Evolutionary conservation across 176 grass and related monocot species (phyloP), one percentile per base, ranked within the genome.

Genomic region (Hsuehochloa calcarea): DNA sequence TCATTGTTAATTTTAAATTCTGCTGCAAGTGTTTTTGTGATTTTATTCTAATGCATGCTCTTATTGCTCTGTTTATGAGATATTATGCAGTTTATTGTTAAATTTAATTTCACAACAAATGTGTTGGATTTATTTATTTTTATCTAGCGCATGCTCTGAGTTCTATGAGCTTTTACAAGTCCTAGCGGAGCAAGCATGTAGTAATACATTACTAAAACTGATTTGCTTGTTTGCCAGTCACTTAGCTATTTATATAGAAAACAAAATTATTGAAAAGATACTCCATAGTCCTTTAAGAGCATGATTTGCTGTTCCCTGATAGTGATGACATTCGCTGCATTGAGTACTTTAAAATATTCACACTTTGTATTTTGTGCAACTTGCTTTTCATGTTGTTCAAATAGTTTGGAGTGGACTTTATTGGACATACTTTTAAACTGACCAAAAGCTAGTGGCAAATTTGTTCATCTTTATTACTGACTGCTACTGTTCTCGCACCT

Each of bases 221-320:
- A 4, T 73, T 73, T 45, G 29, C 12, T 65, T 74, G 19, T 75
- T 74, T 39, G 19, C 22, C 8, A 27, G 72, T 58, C 59, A 35
- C 27, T 71, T 77, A 46, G 40, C 26, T 16, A n/a, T 63, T 71
- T 60, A 50, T 50, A 12, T 20, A 71, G 20, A 27, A 69, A 35
- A 38, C 22, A 61, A 31, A 50, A 23, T 56, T 39, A 7, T 25
- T 67, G 9, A 68, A 69, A 76, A 72, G 0, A 23, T 39, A 51
- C 39, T 14, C 10, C 19, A 6, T 82, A 62, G 31, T 68, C 49
- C 69, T 79, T 83, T 73, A 63, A 74, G 22, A 82, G 84, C 47
- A 68, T 11, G 49, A 46, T 43, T 27, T 44, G 55, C 22, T 71
- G 19, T 75, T 85, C 17, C 63, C 40, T 68, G 39, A 80, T 80